phyloP scores from a whole-genome alignment of 495 filamentous ascomycete genomes.

The Penicillium chermesinum region DNA sequence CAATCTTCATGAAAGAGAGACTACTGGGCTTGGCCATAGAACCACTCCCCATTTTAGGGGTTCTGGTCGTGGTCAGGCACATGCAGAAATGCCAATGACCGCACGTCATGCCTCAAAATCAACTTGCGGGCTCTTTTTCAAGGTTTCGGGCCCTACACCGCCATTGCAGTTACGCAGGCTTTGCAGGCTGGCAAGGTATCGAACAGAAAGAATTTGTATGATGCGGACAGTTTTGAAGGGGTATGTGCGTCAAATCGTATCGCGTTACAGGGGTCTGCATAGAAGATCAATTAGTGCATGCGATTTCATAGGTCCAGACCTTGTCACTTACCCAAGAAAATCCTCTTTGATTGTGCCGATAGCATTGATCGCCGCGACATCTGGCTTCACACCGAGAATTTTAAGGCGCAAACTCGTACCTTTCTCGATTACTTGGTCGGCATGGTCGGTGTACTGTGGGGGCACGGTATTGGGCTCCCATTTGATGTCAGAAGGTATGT shows the following conservation, averaged over 20 bases:
- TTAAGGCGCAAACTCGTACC: conserved; percentile 90
- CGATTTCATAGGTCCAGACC: neutral
- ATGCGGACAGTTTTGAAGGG: conserved; percentile 4
- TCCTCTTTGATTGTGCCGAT: conserved; percentile 96
- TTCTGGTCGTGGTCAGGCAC: no score
- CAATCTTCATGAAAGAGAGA: no score
- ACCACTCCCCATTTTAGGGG: no score
- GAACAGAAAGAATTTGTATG: conserved; percentile 7
- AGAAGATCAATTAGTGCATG: conserved; percentile 4
- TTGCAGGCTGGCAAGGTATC: neutral
- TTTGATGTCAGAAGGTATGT: conserved; percentile 87
- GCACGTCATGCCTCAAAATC: no score
- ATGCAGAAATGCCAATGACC: no score
- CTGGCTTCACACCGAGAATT: conserved; percentile 84
- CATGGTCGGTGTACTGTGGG: conserved; percentile 77
- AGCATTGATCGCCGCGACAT: conserved; percentile 89
- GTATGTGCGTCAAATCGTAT: conserved; percentile 23
- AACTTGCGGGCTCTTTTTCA: no score
- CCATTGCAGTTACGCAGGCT: neutral
- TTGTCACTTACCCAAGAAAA: conserved; percentile 46
- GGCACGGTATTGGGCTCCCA: conserved; percentile 88
- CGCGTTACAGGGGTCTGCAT: conserved; percentile 36
- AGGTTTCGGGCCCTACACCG: no score
- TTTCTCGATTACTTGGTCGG: conserved; percentile 88
- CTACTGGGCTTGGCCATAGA: no score